A percentile compares a stretch with the other conserved stretches of the same genome.
These are phyloP conservation scores for Talaromyces sp. DNA, from an alignment of 2,329 filamentous ascomycete species.

Conservation along the genomic window DNA sequence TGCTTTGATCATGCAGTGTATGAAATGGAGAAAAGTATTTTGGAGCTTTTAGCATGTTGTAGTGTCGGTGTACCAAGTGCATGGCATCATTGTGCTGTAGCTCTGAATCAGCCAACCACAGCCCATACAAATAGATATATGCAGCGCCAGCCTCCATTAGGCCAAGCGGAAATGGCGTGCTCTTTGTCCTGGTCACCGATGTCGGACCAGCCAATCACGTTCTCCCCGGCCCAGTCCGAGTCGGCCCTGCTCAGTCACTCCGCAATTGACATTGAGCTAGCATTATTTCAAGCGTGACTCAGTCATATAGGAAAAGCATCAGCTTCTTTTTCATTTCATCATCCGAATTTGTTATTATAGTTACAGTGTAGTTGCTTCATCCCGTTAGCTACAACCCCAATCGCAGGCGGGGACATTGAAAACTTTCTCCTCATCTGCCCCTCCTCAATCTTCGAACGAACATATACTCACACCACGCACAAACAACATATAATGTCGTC, in stretches of 20 bases:
- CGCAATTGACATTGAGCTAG: constrained; percentile 12
- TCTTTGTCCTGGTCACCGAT: constrained; percentile 16
- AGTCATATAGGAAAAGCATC: not conserved
- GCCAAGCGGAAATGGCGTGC: constrained; percentile 24
- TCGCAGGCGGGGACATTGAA: not conserved
- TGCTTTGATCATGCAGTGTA: not conserved
- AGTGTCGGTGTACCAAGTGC: not conserved
- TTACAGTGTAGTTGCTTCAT: not conserved
- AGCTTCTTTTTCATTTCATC: not conserved
- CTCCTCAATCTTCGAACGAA: not conserved
- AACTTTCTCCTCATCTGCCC: not conserved
- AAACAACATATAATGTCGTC: constrained; percentile 36
- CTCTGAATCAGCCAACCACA: constrained; percentile 9
- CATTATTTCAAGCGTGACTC: not conserved
- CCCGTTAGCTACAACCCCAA: not conserved
- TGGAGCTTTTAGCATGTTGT: not conserved
- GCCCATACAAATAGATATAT: constrained; percentile 14
- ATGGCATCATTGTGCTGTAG: not conserved
- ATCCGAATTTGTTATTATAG: not conserved
- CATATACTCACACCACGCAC: not conserved
- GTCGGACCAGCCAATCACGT: constrained; percentile 23
- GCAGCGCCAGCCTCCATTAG: not conserved
- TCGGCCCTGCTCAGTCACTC: constrained; percentile 4
- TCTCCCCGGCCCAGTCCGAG: constrained; percentile 3
- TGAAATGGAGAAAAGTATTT: not conserved